These are phyloP conservation scores for Penicillium sp. DNA, from an alignment of 2,329 filamentous ascomycete species.

Conservation along the genomic window DNA sequence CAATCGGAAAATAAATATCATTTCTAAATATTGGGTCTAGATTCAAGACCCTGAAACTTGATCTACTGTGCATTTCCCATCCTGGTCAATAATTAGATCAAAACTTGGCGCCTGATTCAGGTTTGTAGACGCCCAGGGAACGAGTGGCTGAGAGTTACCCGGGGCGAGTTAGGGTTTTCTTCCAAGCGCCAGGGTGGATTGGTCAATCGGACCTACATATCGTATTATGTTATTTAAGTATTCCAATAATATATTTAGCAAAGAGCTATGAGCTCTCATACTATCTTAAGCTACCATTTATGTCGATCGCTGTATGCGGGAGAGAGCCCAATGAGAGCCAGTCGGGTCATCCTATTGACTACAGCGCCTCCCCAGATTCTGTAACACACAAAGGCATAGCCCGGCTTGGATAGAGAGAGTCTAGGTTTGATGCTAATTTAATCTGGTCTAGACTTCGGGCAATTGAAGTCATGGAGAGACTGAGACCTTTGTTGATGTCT, in stretches of 20 bases:
- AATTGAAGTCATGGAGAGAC: neutral
- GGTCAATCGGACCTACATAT: neutral
- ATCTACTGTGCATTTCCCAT: slow-evolving; percentile 8
- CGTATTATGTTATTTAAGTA: neutral
- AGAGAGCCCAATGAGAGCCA: slow-evolving; percentile 1
- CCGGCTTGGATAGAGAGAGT: slow-evolving; percentile 2
- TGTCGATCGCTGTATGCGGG: neutral
- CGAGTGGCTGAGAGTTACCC: slow-evolving; percentile 27
- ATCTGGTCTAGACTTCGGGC: slow-evolving; percentile 14
- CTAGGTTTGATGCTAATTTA: slow-evolving; percentile 16
- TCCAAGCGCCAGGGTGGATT: slow-evolving; percentile 32
- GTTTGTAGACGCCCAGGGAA: slow-evolving; percentile 3
- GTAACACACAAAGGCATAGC: slow-evolving; percentile 8
- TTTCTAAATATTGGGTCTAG: neutral
- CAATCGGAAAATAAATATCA: neutral
- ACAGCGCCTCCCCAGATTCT: slow-evolving; percentile 1
- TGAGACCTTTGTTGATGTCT: slow-evolving; percentile 1
- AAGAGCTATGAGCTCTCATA: neutral
- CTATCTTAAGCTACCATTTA: neutral
- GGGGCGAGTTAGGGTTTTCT: slow-evolving; percentile 7
- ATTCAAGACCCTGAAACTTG: slow-evolving; percentile 16
- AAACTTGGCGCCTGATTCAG: slow-evolving; percentile 21
- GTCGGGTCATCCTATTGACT: neutral
- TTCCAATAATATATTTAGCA: neutral
- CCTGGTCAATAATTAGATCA: neutral